Evolutionary conservation across 1,284 basidiomycete species (phyloP), one percentile per base, ranked within the genome.

Genomic region (Apiotrichum gamsii): DNA sequence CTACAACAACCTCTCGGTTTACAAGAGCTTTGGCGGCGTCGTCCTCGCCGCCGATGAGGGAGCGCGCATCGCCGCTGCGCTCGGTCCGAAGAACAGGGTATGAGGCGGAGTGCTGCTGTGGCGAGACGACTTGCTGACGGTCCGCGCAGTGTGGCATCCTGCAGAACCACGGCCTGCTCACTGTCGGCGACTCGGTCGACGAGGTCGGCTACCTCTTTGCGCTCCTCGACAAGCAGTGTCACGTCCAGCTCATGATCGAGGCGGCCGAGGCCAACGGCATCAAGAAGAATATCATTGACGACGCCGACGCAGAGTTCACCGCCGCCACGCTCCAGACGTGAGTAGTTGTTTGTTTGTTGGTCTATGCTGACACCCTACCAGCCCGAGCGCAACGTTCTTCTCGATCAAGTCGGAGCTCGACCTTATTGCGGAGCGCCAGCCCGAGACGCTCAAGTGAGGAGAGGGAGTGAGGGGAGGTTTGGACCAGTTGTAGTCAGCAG

Each of bases 131-230:
- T n/a, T n/a, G n/a, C n/a, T n/a, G n/a, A n/a, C n/a, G n/a, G n/a
- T n/a, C n/a, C n/a, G n/a, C n/a, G n/a, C n/a, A 71, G 43, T 69
- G 72, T 24, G 57, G 67, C 38, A 67, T 74, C 44, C 46, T 74
- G 4, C 75, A 82, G 69, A 83, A 83, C 55, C 80, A 82, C 52
- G 82, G 82, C 15, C 69, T 80, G 23, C 74, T 83, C 31, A 75
- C 78, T 15, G 72, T 76, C 24, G 74, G 75, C 37, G 18, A 45
- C 18, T 67, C 65, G 0, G 64, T 70, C 34, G 70, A 68, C 44
- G 68, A 67, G 41, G 53, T 57, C 14, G 62, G 54, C n/a, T 67
- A 68, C 52, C 45, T 62, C 23, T 73, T 72, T 47, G 49, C 49
- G 8, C 59, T 59, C 9, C 61, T 72, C 28, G 70, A 72, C 49